Evolutionary conservation across 306 rosid genomes (phyloP).

Genomic region (Bauhinia variegata): DNA sequence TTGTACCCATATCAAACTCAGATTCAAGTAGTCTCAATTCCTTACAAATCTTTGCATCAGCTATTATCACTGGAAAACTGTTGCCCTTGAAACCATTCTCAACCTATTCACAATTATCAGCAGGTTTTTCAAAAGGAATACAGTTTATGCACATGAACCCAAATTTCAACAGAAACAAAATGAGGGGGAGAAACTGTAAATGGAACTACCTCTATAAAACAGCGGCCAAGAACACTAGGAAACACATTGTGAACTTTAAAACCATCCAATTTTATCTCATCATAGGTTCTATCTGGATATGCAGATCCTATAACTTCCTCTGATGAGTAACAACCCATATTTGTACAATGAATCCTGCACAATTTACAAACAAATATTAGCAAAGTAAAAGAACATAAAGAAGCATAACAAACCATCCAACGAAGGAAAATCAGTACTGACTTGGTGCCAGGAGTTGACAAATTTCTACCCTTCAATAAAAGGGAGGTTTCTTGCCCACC

Average conservation of each 20-base stretch:
- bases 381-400: conserved; percentile 17
- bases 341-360: conserved; percentile 84
- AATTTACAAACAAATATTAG: conserved; percentile 29
- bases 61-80: conserved; percentile 84
- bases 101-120: conserved; percentile 57
- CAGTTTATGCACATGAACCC: not conserved
- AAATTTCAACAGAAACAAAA: conserved; percentile 1
- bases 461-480: conserved; percentile 75
- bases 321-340: conserved; percentile 64
- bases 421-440: conserved; percentile 40
- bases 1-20: conserved; percentile 54
- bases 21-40: conserved; percentile 77
- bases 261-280: conserved; percentile 63
- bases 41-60: conserved; percentile 73
- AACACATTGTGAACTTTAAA: conserved; percentile 62
- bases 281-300: conserved; percentile 49
- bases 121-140: conserved; percentile 3
- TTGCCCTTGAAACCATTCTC: conserved; percentile 87
- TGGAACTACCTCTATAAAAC: conserved; percentile 77
- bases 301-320: conserved; percentile 57
- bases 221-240: conserved; percentile 73
- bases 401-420: conserved; percentile 23
- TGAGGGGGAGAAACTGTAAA: not conserved
- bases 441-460: conserved; percentile 75
- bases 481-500: conserved; percentile 76